phyloP scores from a whole-genome alignment of 2,329 filamentous ascomycete genomes.

The Zymoseptoria passerinii region DNA sequence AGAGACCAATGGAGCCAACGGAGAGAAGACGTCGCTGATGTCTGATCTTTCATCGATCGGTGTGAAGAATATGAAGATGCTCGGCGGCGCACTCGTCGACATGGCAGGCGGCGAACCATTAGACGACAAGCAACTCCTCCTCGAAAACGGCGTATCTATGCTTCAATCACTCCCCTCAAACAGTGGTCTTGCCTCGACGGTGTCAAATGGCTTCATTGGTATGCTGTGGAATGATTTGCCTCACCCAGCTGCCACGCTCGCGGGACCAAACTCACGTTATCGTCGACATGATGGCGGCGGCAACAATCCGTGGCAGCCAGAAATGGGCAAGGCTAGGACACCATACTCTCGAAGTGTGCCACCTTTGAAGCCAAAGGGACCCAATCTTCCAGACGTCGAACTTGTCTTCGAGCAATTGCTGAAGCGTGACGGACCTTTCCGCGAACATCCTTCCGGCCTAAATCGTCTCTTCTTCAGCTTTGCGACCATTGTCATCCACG shows the following conservation, averaged over 20 bases:
- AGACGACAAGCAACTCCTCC: slow-evolving; percentile 40
- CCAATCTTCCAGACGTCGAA: slow-evolving; percentile 42
- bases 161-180: slow-evolving; percentile 44
- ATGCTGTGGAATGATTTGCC: slow-evolving; percentile 48
- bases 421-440: slow-evolving; percentile 35
- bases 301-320: slow-evolving; percentile 43
- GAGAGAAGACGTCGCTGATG: slow-evolving; percentile 34
- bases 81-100: slow-evolving; percentile 35
- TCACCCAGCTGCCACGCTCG: slow-evolving; percentile 41
- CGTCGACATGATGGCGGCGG: slow-evolving; percentile 38
- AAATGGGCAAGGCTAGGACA: slow-evolving; percentile 46
- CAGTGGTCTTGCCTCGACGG: slow-evolving; percentile 41
- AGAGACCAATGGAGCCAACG: slow-evolving; percentile 22
- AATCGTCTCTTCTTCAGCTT: slow-evolving; percentile 43
- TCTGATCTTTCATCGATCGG: slow-evolving; percentile 35
- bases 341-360: slow-evolving; percentile 41
- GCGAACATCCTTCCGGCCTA: slow-evolving; percentile 38
- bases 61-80: slow-evolving; percentile 33
- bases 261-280: slow-evolving; percentile 40
- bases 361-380: slow-evolving; percentile 42
- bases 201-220: slow-evolving; percentile 44
- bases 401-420: slow-evolving; percentile 41
- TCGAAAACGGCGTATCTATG: slow-evolving; percentile 47
- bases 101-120: slow-evolving; percentile 40
- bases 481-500: slow-evolving; percentile 42